Evolutionary conservation across 805 yeast genomes (phyloP), one percentile per base, ranked within the genome.

Genomic region (Maudiozyma bulderi): DNA sequence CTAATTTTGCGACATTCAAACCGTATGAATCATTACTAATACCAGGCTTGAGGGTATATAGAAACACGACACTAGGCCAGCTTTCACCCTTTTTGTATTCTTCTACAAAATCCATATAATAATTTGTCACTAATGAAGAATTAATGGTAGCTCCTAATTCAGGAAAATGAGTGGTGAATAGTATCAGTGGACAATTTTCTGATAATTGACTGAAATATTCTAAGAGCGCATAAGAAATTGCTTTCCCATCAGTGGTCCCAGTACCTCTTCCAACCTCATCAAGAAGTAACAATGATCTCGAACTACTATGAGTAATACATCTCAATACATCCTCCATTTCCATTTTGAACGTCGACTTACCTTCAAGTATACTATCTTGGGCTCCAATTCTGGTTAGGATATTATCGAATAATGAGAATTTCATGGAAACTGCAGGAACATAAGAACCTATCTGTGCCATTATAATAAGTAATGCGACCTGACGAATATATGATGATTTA

Each of bases 241-340:
- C 81, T 41, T 80, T 81, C 0, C 96, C 97, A 64, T 90, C 96
- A 46, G 68, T 65, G 0, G 89, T 80, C 1, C 85, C 78, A 1
- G 97, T 89, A 9, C 96, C 97, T 62, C 99, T 78, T 3, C 99
- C 99, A 43, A 93, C 77, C 65, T 93, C 99, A 67, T 93, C 99
- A 53, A 93, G 84, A 26, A 93, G 81, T 46, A 93, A 81, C 50
- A 93, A 73, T 6, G 96, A 88, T 52, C 85, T 82, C 32, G 72
- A 66, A 0, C 93, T 82, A 1, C 95, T 90, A 7, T 86, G 78
- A 51, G 85, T 81, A 50, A 93, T 72, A 55, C 93, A 91, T 2
- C 91, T 80, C 0, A 96, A 83, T 47, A 96, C 87, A 60, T 93
- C 99, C 47, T 88, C 73, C 97, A 93, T 89, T 66, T 93, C 99